phyloP scores from a whole-genome alignment of 1,284 basidiomycete species.

The Tylopilus sp. region DNA sequence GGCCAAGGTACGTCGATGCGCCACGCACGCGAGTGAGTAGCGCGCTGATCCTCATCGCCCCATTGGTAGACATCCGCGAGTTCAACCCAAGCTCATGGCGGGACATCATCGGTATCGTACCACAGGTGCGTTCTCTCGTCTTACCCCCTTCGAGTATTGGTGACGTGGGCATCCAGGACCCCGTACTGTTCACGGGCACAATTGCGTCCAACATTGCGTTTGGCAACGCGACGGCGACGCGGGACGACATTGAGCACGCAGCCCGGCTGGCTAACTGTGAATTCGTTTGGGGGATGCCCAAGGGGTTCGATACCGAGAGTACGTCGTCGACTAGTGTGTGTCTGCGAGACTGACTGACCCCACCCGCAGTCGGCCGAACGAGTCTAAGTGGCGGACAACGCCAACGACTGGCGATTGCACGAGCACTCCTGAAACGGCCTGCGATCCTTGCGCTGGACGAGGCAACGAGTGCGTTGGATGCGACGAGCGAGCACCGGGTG shows the following conservation, averaged over 20 bases:
- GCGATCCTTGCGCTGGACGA: slow-evolving; percentile 87
- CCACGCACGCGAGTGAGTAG: too few species aligned
- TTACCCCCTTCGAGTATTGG: too few species aligned
- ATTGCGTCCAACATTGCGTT: slow-evolving; percentile 96
- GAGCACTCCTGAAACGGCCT: slow-evolving; percentile 88
- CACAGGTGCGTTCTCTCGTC: slow-evolving; percentile 59
- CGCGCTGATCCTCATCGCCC: neutral
- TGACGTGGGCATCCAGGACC: slow-evolving; percentile 58
- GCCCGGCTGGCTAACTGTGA: slow-evolving; percentile 78
- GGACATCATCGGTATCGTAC: slow-evolving; percentile 88
- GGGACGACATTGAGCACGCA: slow-evolving; percentile 88
- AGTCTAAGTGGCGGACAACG: slow-evolving; percentile 82
- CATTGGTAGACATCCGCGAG: slow-evolving; percentile 78
- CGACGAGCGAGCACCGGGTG: slow-evolving; percentile 86
- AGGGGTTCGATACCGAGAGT: slow-evolving; percentile 85
- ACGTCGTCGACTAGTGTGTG: neutral
- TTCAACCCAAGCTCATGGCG: slow-evolving; percentile 91
- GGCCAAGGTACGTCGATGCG: slow-evolving; percentile 72
- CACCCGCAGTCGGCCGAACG: slow-evolving; percentile 31
- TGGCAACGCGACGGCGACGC: slow-evolving; percentile 79
- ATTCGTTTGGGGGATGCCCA: slow-evolving; percentile 93
- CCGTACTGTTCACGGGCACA: slow-evolving; percentile 86
- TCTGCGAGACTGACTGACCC: too few species aligned
- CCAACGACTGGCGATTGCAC: slow-evolving; percentile 83
- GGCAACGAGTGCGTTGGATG: slow-evolving; percentile 89